Evolutionary conservation across 1,284 basidiomycete species (phyloP), one percentile per base, ranked within the genome.

Genomic region (Ceratobasidium theobromae): DNA sequence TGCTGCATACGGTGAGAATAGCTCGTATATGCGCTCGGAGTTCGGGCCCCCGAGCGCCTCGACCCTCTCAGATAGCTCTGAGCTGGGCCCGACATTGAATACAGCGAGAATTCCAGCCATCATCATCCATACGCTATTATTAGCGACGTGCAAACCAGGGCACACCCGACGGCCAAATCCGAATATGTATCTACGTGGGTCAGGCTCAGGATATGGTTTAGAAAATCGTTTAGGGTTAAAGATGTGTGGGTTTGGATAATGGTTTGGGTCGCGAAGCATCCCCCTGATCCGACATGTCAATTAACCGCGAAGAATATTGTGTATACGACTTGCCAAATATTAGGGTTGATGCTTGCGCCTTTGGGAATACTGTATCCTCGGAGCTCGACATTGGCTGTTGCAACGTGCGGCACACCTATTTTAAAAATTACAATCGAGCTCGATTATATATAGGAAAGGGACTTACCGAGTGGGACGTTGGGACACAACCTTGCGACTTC

Each of bases 401-500:
- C 30, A 23, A 27, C 23, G 27, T 58, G 55, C 3, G 41, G 41
- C 4, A 58, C n/a, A 33, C 41, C 55, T 58, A 8, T 18, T 4
- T 12, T 52, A 23, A 18, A 35, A 18, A 2, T 21, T 12, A 27
- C 8, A 11, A 48, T 33, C 27, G 25, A n/a, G n/a, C 8, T 18
- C 25, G 3, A 5, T 2, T 38, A 21, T 38, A 21, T 9, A n/a
- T n/a, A 18, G 8, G 8, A 33, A 25, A 45, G 9, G 16, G 8
- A 38, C 35, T 8, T 16, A 38, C 35, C 35, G 8, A 38, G 16
- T 16, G 35, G 35, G 35, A 16, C 35, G 35, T 8, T 16, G 35
- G 35, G 35, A 28, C 35, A 40, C 12, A 57, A 21, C n/a, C 53
- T 28, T 23, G 18, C 38, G n/a, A 67, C 48, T 38, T 51, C 71